phyloP scores from a whole-genome alignment of 2,329 filamentous ascomycete genomes.

The Incumbomyces lentus region DNA sequence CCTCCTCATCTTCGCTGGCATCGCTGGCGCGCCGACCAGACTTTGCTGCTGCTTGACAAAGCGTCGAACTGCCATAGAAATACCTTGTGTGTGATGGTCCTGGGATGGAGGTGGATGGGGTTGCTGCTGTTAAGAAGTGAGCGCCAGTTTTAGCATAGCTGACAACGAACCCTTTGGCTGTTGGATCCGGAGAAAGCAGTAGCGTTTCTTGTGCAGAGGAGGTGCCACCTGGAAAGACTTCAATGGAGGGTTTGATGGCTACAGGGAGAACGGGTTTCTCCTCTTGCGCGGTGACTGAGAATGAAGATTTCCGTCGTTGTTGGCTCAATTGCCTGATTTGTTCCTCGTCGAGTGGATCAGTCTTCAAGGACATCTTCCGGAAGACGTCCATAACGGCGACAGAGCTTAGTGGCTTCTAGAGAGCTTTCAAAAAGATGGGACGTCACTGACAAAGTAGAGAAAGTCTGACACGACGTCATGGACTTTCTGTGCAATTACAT shows the following conservation, averaged over 20 bases:
- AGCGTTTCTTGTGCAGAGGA: conserved; percentile 1
- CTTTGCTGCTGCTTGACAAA: neutral
- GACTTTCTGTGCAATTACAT: no score
- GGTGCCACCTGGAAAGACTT: conserved; percentile 5
- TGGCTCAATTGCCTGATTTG: neutral
- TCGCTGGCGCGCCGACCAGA: neutral
- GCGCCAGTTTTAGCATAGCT: conserved; percentile 1
- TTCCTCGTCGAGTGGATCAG: neutral
- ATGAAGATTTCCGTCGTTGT: conserved; percentile 4
- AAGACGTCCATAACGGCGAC: neutral
- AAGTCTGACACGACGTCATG: no score
- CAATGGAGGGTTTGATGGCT: conserved; percentile 1
- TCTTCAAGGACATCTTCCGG: neutral
- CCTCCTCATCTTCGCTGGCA: neutral
- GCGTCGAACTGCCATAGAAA: conserved; percentile 1
- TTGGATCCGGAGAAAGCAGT: conserved; percentile 1
- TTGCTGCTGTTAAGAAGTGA: conserved; percentile 3
- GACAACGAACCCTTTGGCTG: neutral
- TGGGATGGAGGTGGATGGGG: neutral
- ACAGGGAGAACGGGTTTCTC: neutral
- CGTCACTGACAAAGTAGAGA: no score
- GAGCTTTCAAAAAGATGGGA: no score
- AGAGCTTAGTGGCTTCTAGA: no score
- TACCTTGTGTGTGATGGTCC: conserved; percentile 2
- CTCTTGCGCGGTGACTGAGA: neutral